Conservation (phyloP, 305 asterid species). For the Fraxinus greggii region DNA sequence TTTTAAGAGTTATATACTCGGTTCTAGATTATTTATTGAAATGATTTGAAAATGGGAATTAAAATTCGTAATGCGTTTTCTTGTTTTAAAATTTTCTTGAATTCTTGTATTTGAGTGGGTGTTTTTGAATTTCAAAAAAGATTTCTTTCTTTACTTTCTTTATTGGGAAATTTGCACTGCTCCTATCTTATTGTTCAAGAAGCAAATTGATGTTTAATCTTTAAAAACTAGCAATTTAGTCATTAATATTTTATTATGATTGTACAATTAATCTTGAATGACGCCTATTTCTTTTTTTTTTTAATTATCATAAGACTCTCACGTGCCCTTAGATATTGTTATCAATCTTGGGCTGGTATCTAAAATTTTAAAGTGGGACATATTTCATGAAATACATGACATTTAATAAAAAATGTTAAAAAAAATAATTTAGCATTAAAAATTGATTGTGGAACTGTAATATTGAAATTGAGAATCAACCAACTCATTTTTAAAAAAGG, state of each 20-base stretch:
- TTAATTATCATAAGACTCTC: neutral
- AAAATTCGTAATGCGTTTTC: constrained; percentile 29
- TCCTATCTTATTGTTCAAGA: neutral
- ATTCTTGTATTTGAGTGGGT: constrained; percentile 24
- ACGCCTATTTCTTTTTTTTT: no score
- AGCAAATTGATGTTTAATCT: neutral
- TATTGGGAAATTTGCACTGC: neutral
- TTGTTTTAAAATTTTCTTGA: constrained; percentile 12
- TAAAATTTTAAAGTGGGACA: neutral
- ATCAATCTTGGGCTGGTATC: neutral
- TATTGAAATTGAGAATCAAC: neutral
- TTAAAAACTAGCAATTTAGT: neutral
- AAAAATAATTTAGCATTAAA: no score
- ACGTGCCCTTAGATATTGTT: neutral
- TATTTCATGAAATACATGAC: neutral
- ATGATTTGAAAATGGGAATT: constrained; percentile 18
- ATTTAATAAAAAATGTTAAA: neutral
- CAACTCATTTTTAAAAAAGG: neutral
- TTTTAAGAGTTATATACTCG: constrained; percentile 4
- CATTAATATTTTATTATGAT: neutral
- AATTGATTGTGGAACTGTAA: neutral
- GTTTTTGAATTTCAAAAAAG: constrained; percentile 46
- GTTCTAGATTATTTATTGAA: neutral
- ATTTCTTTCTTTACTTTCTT: constrained; percentile 9
- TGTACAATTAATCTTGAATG: neutral